Evolutionary conservation across 2,329 filamentous ascomycete genomes (phyloP).

Genomic region (Remersonia thermophila): DNA sequence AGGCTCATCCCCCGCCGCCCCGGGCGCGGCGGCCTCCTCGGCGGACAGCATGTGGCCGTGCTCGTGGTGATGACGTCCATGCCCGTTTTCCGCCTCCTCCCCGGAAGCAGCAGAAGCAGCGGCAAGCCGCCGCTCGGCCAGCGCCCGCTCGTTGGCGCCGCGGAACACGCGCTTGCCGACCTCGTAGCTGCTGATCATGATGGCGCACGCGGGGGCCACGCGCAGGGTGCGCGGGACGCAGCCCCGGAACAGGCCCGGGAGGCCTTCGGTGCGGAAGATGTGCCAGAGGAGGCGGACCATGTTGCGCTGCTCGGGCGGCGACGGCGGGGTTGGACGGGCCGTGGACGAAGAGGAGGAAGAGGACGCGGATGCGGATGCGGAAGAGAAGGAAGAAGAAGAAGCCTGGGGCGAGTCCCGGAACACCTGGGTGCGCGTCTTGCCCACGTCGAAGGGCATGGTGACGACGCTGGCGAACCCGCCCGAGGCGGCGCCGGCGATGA

Average conservation of each 20-base stretch:
- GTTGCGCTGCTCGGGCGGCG: slow-evolving; percentile 60
- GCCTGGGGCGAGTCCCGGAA: slow-evolving; percentile 44
- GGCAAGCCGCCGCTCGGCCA: slow-evolving; percentile 16
- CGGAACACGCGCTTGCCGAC: slow-evolving; percentile 82
- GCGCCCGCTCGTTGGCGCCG: slow-evolving; percentile 50
- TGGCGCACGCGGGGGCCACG: slow-evolving; percentile 90
- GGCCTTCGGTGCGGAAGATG: slow-evolving; percentile 78
- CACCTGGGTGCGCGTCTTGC: slow-evolving; percentile 89
- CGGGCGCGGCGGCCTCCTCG: not conserved
- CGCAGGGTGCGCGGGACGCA: slow-evolving; percentile 89
- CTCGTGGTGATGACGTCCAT: too few species aligned
- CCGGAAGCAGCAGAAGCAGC: too few species aligned
- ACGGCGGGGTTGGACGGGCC: too few species aligned
- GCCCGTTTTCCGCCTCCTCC: too few species aligned
- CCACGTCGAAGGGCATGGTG: slow-evolving; percentile 93
- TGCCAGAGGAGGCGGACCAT: slow-evolving; percentile 81
- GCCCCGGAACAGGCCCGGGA: slow-evolving; percentile 71
- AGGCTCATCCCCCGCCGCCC: not conserved
- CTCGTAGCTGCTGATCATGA: slow-evolving; percentile 99
- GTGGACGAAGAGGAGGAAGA: too few species aligned
- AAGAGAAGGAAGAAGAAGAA: slow-evolving; percentile 16
- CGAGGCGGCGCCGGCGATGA: slow-evolving; percentile 70
- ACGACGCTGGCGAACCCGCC: slow-evolving; percentile 77
- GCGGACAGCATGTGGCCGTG: too few species aligned
- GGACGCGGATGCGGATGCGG: slow-evolving; percentile 21